Percentiles rank a stretch among this genome's conserved stretches.
Evolutionary conservation across 495 filamentous ascomycete species (phyloP).

Genomic region (Oidiodendron maius): DNA sequence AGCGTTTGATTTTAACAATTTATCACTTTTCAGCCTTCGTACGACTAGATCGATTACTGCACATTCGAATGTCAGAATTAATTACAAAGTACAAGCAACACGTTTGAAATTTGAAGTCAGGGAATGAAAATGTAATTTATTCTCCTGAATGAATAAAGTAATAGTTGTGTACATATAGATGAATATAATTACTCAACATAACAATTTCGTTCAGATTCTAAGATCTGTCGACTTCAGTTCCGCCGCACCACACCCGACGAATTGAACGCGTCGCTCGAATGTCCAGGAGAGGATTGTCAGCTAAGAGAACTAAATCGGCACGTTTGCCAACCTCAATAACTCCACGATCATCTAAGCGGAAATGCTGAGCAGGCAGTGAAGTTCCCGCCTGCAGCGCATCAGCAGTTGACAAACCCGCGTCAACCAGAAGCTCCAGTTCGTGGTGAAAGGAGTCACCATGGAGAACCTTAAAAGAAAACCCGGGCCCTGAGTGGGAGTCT

Average conservation of each 20-base stretch:
- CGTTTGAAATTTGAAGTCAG: too few relatives aligned
- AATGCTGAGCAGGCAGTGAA: conserved; percentile 26
- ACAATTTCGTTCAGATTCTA: too few relatives aligned
- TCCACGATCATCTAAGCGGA: conserved; percentile 31
- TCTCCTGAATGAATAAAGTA: too few relatives aligned
- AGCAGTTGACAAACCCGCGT: not conserved
- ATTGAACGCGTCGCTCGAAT: conserved; percentile 30
- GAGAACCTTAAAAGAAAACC: conserved; percentile 12
- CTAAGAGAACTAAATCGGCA: conserved; percentile 35
- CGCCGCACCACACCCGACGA: conserved; percentile 24
- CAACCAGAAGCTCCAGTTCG: not conserved
- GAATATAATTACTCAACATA: too few relatives aligned
- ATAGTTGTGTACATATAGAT: too few relatives aligned
- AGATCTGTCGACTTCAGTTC: too few relatives aligned
- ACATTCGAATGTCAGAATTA: too few relatives aligned
- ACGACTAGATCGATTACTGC: too few relatives aligned
- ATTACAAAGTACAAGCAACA: too few relatives aligned
- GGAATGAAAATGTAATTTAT: too few relatives aligned
- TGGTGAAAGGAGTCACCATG: conserved; percentile 14
- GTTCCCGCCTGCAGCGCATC: conserved; percentile 17
- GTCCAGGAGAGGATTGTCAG: conserved; percentile 32
- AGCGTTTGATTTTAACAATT: too few relatives aligned
- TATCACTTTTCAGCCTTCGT: too few relatives aligned
- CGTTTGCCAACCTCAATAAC: conserved; percentile 28
- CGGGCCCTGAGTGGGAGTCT: conserved; percentile 24